Evolutionary conservation across 2,329 filamentous ascomycete genomes (phyloP).

Genomic region (Aureobasidium sp.): DNA sequence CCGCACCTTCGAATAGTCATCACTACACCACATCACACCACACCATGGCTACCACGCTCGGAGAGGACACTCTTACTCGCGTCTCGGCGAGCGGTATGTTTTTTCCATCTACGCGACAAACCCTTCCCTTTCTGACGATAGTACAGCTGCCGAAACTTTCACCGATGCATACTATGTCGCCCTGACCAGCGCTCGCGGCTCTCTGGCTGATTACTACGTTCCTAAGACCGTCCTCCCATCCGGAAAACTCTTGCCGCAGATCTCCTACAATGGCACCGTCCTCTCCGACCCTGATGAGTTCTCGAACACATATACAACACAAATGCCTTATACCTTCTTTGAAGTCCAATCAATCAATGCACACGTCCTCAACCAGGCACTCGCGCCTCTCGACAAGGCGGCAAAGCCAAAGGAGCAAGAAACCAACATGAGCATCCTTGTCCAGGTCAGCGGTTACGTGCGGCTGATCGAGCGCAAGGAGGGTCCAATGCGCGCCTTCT

Average conservation of each 20-base stretch:
- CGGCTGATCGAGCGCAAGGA: constrained; percentile 55
- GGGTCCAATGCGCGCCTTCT: constrained; percentile 62
- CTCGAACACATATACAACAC: constrained; percentile 59
- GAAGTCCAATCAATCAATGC: constrained; percentile 70
- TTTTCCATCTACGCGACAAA: not conserved
- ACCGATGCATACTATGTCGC: constrained; percentile 67
- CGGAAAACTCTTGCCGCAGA: constrained; percentile 51
- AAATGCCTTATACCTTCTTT: constrained; percentile 58
- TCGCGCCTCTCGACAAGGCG: constrained; percentile 44
- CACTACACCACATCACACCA: not conserved
- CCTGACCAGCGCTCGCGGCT: constrained; percentile 53
- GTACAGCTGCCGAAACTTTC: constrained; percentile 59
- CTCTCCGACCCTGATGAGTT: constrained; percentile 58
- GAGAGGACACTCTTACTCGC: constrained; percentile 17
- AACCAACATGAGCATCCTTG: constrained; percentile 61
- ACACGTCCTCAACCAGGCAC: constrained; percentile 63
- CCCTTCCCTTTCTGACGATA: not conserved
- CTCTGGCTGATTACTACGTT: constrained; percentile 64
- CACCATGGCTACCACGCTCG: not conserved
- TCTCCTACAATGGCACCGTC: constrained; percentile 71
- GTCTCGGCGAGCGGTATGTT: constrained; percentile 17
- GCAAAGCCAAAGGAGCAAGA: constrained; percentile 33
- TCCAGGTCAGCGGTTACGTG: constrained; percentile 68
- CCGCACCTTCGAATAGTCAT: not conserved
- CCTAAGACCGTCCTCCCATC: constrained; percentile 49